Conservation (phyloP, 192 early-diverging fungal species). For the Dimargaris xerosporica region DNA sequence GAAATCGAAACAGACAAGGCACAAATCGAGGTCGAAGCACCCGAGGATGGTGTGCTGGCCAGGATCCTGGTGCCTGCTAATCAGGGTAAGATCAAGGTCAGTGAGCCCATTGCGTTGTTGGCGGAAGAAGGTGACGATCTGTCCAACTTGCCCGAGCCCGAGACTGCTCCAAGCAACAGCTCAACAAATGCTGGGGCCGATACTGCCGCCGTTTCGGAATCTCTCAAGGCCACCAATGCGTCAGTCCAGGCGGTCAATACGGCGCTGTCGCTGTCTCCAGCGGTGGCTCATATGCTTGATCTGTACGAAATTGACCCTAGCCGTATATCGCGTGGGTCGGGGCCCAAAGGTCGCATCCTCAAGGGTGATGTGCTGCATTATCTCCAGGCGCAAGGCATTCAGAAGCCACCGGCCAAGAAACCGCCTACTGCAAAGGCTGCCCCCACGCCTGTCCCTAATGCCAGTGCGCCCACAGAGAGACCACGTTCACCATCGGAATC, state of each 20-base stretch:
- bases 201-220: conserved; percentile 16
- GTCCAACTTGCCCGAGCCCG: conserved; percentile 53
- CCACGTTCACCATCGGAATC: conserved; percentile 6
- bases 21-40: conserved; percentile 98
- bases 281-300: conserved; percentile 31
- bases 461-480: not conserved
- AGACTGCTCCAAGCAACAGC: conserved; percentile 6
- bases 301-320: conserved; percentile 28
- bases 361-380: conserved; percentile 62
- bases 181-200: conserved; percentile 15
- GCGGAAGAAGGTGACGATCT: conserved; percentile 84
- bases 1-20: conserved; percentile 99
- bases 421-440: conserved; percentile 9
- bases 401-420: conserved; percentile 18
- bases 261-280: conserved; percentile 29
- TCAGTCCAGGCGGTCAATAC: conserved; percentile 23
- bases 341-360: conserved; percentile 52
- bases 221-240: conserved; percentile 14
- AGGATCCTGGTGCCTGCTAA: conserved; percentile 59
- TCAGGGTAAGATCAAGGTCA: conserved; percentile 49
- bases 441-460: not conserved
- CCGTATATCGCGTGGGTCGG: conserved; percentile 34
- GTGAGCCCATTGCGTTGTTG: conserved; percentile 62
- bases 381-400: conserved; percentile 33
- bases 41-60: conserved; percentile 92